Evolutionary conservation across 2,329 filamentous ascomycete genomes (phyloP), one percentile per base, ranked within the genome.

Genomic region (Pochonia chlamydosporia): DNA sequence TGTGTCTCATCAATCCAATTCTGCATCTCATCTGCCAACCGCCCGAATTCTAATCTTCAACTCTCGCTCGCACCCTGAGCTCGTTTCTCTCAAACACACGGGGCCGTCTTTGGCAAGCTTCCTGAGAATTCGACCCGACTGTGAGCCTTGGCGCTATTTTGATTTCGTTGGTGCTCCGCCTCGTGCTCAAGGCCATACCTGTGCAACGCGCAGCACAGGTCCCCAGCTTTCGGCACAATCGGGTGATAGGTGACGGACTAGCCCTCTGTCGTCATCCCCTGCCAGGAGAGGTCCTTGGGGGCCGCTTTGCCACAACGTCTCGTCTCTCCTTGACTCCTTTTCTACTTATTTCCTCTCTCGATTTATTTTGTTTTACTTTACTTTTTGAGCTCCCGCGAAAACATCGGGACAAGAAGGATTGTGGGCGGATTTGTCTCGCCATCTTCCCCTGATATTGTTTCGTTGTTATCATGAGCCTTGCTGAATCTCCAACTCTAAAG

Each of bases 401-500:
- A 35, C 16, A 18, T 18, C 14, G 3, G 14, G 16, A 21, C 5
- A 30, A 7, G 21, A 37, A 28, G 6, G 42, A 26, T 14, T 33
- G 30, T 14, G 4, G 5, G 20, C 31, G 31, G n/a, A 16, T 30
- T 25, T 16, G 11, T 30, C 26, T 25, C 13, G 6, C 28, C 30
- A 14, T 1, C 28, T 36, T 13, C 21, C 31, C 31, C 28, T 3
- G 8, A n/a, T 14, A 14, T 18, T 31, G 13, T 21, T 18, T 24
- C 18, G 18, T 36, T 41, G 20, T 45, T 50, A 54, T 46, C 40
- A 65, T 64, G 62, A 63, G 59, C 49, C 59, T 64, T 46, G 56
- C 58, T 46, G 56, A 59, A 54, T 55, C 59, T 40, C 54, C 60
- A 37, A 49, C 52, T 48, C 49, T 54, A 18, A 43, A 47, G 46